Evolutionary conservation across 495 filamentous ascomycete species (phyloP).

Genomic region (Lepraria neglecta): DNA sequence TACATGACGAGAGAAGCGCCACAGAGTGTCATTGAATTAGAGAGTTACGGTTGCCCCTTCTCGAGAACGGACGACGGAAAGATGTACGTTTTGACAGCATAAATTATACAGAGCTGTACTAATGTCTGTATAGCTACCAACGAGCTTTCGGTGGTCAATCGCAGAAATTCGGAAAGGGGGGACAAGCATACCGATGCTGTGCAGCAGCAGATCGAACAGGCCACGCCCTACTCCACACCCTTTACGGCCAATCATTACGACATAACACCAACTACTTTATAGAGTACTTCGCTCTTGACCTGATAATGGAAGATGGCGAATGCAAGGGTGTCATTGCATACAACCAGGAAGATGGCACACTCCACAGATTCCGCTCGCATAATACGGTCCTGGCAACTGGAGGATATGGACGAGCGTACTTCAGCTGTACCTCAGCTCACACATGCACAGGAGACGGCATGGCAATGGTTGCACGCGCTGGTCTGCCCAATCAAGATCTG

Average conservation of each 20-base stretch:
- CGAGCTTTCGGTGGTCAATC: conserved; percentile 97
- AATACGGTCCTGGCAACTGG: conserved; percentile 95
- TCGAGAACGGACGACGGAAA: conserved; percentile 94
- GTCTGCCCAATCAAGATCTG: conserved; percentile 96
- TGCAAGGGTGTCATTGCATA: conserved; percentile 95
- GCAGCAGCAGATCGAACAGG: conserved; percentile 93
- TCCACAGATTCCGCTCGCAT: conserved; percentile 91
- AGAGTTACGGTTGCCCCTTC: conserved; percentile 97
- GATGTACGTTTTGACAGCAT: conserved; percentile 42
- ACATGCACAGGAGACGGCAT: conserved; percentile 98
- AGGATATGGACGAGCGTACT: conserved; percentile 95
- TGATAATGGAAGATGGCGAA: conserved; percentile 93
- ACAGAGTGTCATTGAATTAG: conserved; percentile 83
- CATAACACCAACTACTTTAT: conserved; percentile 99
- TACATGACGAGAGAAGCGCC: conserved; percentile 98
- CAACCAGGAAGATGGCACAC: conserved; percentile 96
- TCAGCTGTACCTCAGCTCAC: conserved; percentile 94
- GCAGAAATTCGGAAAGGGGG: conserved; percentile 88
- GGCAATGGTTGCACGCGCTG: conserved; percentile 97
- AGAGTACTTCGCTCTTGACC: conserved; percentile 92
- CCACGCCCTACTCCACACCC: conserved; percentile 91
- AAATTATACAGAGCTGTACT: not conserved
- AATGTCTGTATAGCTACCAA: conserved; percentile 57
- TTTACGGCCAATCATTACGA: conserved; percentile 93
- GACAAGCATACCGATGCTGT: conserved; percentile 93